These are phyloP conservation scores for Sporormia fimetaria DNA, from an alignment of 495 filamentous ascomycete genomes.

Conservation along the genomic window DNA sequence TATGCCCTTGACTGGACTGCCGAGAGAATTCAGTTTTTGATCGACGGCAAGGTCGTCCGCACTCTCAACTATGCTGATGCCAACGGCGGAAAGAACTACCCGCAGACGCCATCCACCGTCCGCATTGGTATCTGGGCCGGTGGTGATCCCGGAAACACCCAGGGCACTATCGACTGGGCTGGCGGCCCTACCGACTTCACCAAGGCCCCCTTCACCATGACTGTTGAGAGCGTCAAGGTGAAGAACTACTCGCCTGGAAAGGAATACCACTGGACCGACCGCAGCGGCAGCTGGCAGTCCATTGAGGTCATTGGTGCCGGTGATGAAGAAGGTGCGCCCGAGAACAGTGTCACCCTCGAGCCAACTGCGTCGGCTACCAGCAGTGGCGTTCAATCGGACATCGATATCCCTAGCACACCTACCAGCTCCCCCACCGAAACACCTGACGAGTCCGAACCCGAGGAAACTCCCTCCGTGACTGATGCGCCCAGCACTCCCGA, in stretches of 20 bases:
- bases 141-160: constrained; percentile 46
- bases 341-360: constrained; percentile 2
- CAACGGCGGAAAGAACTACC: constrained; percentile 50
- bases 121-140: constrained; percentile 81
- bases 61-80: constrained; percentile 52
- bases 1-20: constrained; percentile 80
- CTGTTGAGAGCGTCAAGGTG: constrained; percentile 52
- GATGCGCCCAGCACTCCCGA: no score
- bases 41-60: constrained; percentile 58
- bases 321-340: constrained; percentile 9
- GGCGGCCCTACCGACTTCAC: constrained; percentile 64
- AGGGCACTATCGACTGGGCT: constrained; percentile 58
- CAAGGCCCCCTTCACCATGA: constrained; percentile 64
- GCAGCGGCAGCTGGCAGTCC: constrained; percentile 39
- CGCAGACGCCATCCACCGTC: constrained; percentile 78
- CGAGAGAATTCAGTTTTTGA: constrained; percentile 56
- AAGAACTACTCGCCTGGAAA: constrained; percentile 58
- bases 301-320: constrained; percentile 27
- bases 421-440: neutral
- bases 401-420: constrained; percentile 5
- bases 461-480: no score
- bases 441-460: neutral
- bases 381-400: constrained; percentile 5
- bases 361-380: constrained; percentile 1
- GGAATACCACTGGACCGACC: constrained; percentile 58